Evolutionary conservation across 768 basidiomycete genomes (phyloP).

Genomic region (Dioszegia hungarica): DNA sequence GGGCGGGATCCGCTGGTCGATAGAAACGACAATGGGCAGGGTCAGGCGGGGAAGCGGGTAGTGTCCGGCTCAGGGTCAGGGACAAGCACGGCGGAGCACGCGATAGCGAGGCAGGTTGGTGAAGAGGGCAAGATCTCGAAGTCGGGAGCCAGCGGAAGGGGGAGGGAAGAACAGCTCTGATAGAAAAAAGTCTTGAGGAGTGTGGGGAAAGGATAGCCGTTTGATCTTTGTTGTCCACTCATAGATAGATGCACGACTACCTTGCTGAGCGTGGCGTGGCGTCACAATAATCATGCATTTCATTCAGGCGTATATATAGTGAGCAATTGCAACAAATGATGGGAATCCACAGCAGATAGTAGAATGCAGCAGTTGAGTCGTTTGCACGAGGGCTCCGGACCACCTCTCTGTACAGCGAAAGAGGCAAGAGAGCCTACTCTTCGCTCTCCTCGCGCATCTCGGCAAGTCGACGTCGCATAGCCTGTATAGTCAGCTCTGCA

Average conservation of each 20-base stretch:
- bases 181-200: too few species aligned
- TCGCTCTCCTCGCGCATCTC: conserved; percentile 68
- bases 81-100: neutral
- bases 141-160: too few species aligned
- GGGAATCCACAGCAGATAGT: neutral
- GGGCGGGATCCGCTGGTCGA: conserved; percentile 1
- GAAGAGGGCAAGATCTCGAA: neutral
- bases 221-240: neutral
- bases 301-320: neutral
- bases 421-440: conserved; percentile 51
- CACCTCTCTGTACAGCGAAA: too few species aligned
- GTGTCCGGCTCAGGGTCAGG: too few species aligned
- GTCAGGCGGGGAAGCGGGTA: neutral
- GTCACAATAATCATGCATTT: neutral
- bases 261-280: neutral
- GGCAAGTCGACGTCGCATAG: conserved; percentile 74
- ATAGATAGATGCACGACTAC: neutral
- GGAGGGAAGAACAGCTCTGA: too few species aligned
- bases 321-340: neutral
- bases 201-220: too few species aligned
- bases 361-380: neutral
- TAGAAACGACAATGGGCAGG: conserved; percentile 1
- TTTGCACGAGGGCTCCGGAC: too few species aligned
- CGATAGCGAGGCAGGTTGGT: neutral
- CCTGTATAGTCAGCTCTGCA: conserved; percentile 17